These are phyloP conservation scores for Cladophialophora yegresii DNA, from an alignment of 2,329 filamentous ascomycete species.

Conservation along the genomic window DNA sequence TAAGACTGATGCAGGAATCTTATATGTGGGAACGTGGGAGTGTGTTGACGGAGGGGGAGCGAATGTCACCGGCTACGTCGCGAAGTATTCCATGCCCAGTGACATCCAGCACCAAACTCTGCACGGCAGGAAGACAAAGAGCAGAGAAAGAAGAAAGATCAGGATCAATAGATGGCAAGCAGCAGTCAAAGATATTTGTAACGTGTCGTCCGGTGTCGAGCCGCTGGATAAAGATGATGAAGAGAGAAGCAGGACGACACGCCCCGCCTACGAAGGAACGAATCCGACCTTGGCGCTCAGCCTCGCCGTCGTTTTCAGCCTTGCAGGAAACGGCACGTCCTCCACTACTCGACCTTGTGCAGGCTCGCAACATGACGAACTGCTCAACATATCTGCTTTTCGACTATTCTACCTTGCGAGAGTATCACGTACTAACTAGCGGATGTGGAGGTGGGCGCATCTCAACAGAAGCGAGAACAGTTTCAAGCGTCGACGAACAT, in stretches of 20 bases:
- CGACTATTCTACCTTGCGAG: too few relatives aligned
- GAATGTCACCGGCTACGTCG: neutral
- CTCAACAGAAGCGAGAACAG: too few relatives aligned
- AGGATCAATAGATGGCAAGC: neutral
- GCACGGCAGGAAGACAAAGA: neutral
- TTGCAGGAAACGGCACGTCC: too few relatives aligned
- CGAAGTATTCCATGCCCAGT: constrained; percentile 2
- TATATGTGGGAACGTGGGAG: neutral
- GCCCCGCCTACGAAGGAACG: neutral
- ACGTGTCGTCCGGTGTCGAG: neutral
- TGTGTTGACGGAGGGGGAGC: neutral
- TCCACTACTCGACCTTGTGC: too few relatives aligned
- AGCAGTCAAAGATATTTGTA: neutral
- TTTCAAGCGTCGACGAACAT: too few relatives aligned
- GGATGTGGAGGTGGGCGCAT: too few relatives aligned
- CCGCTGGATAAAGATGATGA: neutral
- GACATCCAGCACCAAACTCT: neutral
- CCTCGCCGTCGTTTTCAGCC: too few relatives aligned
- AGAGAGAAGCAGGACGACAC: neutral
- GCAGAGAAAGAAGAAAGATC: neutral
- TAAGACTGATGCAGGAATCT: neutral
- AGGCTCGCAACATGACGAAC: too few relatives aligned
- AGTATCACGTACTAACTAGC: too few relatives aligned
- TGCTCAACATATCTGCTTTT: too few relatives aligned
- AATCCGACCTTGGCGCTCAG: neutral